Percentiles rank a stretch among this genome's conserved stretches.
Conservation (phyloP, 345 rosid species). For the Moringa oleifera region DNA sequence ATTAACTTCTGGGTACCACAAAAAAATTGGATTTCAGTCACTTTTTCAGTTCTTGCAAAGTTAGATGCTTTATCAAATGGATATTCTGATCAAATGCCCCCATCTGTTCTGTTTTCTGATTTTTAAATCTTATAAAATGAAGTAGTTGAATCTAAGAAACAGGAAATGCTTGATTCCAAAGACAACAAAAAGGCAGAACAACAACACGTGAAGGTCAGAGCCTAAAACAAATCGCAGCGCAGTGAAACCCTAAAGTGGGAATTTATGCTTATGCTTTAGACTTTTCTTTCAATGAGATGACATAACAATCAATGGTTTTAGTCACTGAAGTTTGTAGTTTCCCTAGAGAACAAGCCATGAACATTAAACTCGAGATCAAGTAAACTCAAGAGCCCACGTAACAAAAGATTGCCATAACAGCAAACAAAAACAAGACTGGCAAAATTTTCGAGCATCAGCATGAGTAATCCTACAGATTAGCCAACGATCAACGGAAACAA, state of each 20-base stretch:
- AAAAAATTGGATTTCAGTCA: too few relatives aligned
- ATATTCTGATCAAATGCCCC: too few relatives aligned
- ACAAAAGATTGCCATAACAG: neutral
- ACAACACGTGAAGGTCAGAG: neutral
- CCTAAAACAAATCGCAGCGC: neutral
- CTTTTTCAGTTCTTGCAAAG: too few relatives aligned
- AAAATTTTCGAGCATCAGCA: neutral
- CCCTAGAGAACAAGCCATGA: neutral
- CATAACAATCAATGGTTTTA: neutral
- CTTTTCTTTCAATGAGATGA: neutral
- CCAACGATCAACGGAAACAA: neutral
- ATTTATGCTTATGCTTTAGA: constrained; percentile 4
- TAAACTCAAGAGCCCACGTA: neutral
- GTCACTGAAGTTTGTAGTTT: neutral
- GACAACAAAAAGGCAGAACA: neutral
- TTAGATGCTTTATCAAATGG: too few relatives aligned
- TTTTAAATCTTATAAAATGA: too few relatives aligned
- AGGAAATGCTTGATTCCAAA: neutral
- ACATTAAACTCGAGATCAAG: neutral
- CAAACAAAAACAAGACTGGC: neutral
- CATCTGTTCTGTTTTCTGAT: too few relatives aligned
- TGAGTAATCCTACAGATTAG: neutral
- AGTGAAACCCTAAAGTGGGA: neutral
- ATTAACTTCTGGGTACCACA: too few relatives aligned
- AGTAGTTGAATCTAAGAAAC: neutral